Percentiles rank a stretch among this genome's conserved stretches.
phyloP scores from a whole-genome alignment of 768 basidiomycete genomes.

The Leccinellum albellum region DNA sequence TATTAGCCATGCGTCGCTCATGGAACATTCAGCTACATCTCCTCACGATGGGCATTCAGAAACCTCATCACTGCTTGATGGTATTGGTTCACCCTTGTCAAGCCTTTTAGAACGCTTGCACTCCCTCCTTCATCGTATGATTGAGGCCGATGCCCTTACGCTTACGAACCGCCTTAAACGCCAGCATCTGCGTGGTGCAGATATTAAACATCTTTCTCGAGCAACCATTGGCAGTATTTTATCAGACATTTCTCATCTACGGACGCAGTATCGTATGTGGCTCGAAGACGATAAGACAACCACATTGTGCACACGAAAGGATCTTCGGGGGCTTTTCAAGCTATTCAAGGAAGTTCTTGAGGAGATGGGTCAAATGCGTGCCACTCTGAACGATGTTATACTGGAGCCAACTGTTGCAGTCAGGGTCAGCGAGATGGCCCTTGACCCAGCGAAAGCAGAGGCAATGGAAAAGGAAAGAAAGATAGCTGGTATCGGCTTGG shows the following conservation, averaged over 20 bases:
- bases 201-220: conserved; percentile 82
- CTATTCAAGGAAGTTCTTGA: conserved; percentile 80
- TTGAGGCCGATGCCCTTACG: conserved; percentile 79
- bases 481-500: conserved; percentile 31
- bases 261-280: conserved; percentile 66
- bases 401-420: conserved; percentile 78
- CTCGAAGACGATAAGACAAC: conserved; percentile 73
- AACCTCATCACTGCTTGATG: conserved; percentile 65
- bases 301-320: conserved; percentile 65
- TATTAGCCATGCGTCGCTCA: conserved; percentile 32
- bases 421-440: conserved; percentile 65
- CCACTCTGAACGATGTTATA: conserved; percentile 82
- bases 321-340: conserved; percentile 78
- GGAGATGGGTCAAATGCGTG: conserved; percentile 79
- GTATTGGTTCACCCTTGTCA: conserved; percentile 46
- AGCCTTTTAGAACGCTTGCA: conserved; percentile 60
- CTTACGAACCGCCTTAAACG: conserved; percentile 87
- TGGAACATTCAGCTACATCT: conserved; percentile 40
- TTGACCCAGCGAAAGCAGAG: conserved; percentile 55
- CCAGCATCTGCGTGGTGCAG: conserved; percentile 81
- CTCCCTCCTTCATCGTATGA: conserved; percentile 59
- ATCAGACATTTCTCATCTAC: conserved; percentile 64
- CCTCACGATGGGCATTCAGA: conserved; percentile 66
- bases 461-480: conserved; percentile 33
- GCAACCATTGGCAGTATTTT: conserved; percentile 74